phyloP scores from a whole-genome alignment of 2,329 filamentous ascomycete species.

The Calonectria multiphialidica region DNA sequence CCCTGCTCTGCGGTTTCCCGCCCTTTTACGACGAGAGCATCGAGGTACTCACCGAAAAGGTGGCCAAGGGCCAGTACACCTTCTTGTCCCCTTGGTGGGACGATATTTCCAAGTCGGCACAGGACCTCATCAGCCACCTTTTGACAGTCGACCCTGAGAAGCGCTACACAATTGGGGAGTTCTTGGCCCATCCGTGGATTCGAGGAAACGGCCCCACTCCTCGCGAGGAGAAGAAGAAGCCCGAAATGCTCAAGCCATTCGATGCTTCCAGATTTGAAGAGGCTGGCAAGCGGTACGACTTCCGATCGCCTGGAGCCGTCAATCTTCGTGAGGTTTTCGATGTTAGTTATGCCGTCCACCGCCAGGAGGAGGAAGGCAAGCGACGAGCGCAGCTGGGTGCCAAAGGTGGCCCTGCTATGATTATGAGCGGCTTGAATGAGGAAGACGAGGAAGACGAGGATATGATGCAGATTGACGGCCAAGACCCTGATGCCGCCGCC shows the following conservation, averaged over 20 bases:
- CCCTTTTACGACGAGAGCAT: slow-evolving; percentile 99
- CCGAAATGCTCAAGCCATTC: slow-evolving; percentile 65
- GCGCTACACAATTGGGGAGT: slow-evolving; percentile 92
- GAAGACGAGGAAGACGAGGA: slow-evolving; percentile 66
- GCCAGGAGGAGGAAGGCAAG: slow-evolving; percentile 96
- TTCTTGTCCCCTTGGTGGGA: slow-evolving; percentile 99
- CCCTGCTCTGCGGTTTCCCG: slow-evolving; percentile 95
- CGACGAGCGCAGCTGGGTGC: slow-evolving; percentile 84
- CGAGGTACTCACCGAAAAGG: slow-evolving; percentile 96
- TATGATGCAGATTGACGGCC: slow-evolving; percentile 72
- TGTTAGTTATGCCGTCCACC: slow-evolving; percentile 96
- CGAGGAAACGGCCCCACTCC: slow-evolving; percentile 71
- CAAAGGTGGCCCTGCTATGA: slow-evolving; percentile 73
- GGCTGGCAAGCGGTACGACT: slow-evolving; percentile 82
- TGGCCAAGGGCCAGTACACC: slow-evolving; percentile 95
- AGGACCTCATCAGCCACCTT: slow-evolving; percentile 93
- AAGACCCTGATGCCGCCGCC: slow-evolving; percentile 58
- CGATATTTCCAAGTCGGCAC: slow-evolving; percentile 93
- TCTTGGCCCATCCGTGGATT: slow-evolving; percentile 96
- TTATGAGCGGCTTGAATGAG: slow-evolving; percentile 76
- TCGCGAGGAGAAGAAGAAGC: slow-evolving; percentile 69
- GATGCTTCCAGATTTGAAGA: slow-evolving; percentile 67
- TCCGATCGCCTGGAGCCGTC: slow-evolving; percentile 93
- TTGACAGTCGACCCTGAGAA: slow-evolving; percentile 95
- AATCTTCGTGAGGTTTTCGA: slow-evolving; percentile 98